Evolutionary conservation across 2,329 filamentous ascomycete species (phyloP).

Genomic region (Botrytis pseudocinerea): DNA sequence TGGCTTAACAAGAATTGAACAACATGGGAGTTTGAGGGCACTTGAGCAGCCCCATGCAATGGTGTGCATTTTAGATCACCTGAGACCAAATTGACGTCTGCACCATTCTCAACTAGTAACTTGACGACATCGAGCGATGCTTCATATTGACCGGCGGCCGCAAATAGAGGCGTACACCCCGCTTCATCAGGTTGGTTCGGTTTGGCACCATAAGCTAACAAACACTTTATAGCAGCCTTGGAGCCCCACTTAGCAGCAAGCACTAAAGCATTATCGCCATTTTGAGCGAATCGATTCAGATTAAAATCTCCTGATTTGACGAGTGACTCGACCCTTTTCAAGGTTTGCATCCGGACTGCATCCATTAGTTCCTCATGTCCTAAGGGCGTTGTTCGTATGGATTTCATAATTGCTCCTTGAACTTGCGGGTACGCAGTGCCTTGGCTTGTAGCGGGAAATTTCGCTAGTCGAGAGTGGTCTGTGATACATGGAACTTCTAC

Average conservation of each 20-base stretch:
- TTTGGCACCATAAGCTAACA: constrained; percentile 18
- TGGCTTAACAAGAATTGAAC: constrained; percentile 19
- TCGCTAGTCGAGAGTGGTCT: constrained; percentile 21
- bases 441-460: constrained; percentile 20
- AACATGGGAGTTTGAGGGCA: constrained; percentile 5
- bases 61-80: constrained; percentile 19
- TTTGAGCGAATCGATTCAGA: constrained; percentile 10
- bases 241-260: constrained; percentile 18
- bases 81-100: constrained; percentile 12
- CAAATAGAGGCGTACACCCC: constrained; percentile 19
- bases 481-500: constrained; percentile 21
- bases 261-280: constrained; percentile 19
- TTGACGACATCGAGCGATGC: constrained; percentile 18
- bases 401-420: constrained; percentile 20
- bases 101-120: constrained; percentile 14
- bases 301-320: constrained; percentile 20
- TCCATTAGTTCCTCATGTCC: constrained; percentile 22
- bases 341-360: constrained; percentile 4
- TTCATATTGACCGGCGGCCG: constrained; percentile 10
- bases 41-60: constrained; percentile 19
- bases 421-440: constrained; percentile 22
- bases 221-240: constrained; percentile 15
- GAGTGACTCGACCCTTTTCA: constrained; percentile 14
- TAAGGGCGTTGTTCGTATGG: constrained; percentile 6
- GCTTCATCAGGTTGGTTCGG: constrained; percentile 18